A percentile compares a stretch with the other conserved stretches of the same genome.
phyloP scores from a whole-genome alignment of 139 green algal genomes.

The Coelastrella sp. region DNA sequence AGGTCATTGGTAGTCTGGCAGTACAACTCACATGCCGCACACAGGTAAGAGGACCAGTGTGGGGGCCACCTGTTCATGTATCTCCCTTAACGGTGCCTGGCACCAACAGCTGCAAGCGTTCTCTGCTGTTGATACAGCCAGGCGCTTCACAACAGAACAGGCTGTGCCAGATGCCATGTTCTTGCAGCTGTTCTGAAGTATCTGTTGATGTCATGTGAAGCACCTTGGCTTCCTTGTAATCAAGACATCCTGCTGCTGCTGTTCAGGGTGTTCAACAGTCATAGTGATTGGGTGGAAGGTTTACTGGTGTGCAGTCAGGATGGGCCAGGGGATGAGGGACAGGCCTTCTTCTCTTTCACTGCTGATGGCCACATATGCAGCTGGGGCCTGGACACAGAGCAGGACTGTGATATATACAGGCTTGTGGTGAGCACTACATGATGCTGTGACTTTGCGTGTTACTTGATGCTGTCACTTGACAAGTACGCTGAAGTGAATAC shows the following conservation, averaged over 20 bases:
- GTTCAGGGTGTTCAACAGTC: constrained; percentile 64
- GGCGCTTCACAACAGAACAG: too few relatives aligned
- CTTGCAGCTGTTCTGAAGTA: not conserved
- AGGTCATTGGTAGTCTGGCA: constrained; percentile 75
- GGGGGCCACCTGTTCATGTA: too few relatives aligned
- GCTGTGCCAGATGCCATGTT: not conserved
- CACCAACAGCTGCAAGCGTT: not conserved
- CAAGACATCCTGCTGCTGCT: not conserved
- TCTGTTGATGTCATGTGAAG: not conserved
- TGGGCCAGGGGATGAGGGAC: constrained; percentile 39
- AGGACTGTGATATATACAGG: constrained; percentile 75
- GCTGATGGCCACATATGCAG: constrained; percentile 56
- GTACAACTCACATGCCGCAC: constrained; percentile 66
- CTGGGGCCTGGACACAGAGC: constrained; percentile 77
- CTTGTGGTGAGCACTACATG: constrained; percentile 51
- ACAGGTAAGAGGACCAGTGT: constrained; percentile 51
- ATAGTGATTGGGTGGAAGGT: constrained; percentile 72
- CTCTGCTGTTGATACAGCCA: not conserved
- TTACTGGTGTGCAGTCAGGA: constrained; percentile 58
- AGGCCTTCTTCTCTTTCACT: constrained; percentile 41
- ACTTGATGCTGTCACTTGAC: too few relatives aligned
- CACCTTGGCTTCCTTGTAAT: not conserved
- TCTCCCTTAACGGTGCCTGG: too few relatives aligned
- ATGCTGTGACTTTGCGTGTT: not conserved
- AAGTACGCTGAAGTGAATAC: too few relatives aligned